Conservation (phyloP, 2,329 filamentous ascomycete species). For the Diaporthe longicolla region DNA sequence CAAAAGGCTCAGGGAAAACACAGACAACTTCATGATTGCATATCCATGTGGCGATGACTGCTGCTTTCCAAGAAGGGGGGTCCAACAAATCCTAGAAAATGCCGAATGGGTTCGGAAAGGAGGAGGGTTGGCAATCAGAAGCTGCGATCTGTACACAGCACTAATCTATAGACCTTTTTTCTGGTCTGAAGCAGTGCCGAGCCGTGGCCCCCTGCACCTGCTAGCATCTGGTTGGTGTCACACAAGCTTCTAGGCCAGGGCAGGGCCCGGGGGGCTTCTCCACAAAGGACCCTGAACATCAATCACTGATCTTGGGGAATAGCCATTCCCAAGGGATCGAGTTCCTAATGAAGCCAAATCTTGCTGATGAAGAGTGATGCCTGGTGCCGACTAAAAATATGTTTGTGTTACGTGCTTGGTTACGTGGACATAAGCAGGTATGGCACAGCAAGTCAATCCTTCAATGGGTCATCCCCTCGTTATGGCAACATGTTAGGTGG, state of each 20-base stretch:
- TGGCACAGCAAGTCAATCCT: neutral
- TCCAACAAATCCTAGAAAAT: slow-evolving; percentile 20
- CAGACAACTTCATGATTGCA: slow-evolving; percentile 79
- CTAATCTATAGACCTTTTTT: slow-evolving; percentile 16
- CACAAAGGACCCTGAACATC: slow-evolving; percentile 32
- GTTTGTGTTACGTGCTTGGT: neutral
- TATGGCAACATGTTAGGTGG: neutral
- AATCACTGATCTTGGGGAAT: neutral
- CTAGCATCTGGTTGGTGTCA: slow-evolving; percentile 4
- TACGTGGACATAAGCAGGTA: neutral
- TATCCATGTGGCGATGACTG: slow-evolving; percentile 46
- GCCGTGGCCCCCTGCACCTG: slow-evolving; percentile 14
- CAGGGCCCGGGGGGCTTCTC: slow-evolving; percentile 16
- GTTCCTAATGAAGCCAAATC: neutral
- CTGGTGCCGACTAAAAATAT: neutral
- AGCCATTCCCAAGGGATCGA: no score
- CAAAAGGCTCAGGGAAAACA: slow-evolving; percentile 78
- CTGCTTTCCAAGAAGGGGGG: neutral
- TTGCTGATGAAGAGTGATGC: neutral
- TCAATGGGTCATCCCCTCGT: neutral
- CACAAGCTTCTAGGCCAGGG: slow-evolving; percentile 21
- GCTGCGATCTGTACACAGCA: slow-evolving; percentile 28
- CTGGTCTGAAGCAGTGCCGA: slow-evolving; percentile 32
- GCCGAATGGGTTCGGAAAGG: slow-evolving; percentile 7
- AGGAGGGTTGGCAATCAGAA: slow-evolving; percentile 3